These are phyloP conservation scores for Colletotrichum sojae DNA, from an alignment of 2,329 filamentous ascomycete species.

Conservation along the genomic window DNA sequence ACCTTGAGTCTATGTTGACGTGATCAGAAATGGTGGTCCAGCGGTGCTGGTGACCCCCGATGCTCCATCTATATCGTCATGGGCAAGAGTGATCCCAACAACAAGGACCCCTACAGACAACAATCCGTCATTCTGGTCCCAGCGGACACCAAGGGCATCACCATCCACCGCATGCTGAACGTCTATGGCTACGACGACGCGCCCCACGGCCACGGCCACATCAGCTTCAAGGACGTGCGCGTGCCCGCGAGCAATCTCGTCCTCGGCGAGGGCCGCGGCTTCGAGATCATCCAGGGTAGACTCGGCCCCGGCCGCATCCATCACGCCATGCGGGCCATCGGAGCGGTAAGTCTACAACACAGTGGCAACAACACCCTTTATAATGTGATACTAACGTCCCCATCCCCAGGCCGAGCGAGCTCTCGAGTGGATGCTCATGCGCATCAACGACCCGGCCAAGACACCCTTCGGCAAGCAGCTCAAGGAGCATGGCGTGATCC, in stretches of 20 bases:
- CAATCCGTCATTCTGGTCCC: constrained; percentile 95
- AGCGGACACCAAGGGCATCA: constrained; percentile 84
- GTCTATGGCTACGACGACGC: constrained; percentile 98
- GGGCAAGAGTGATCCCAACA: constrained; percentile 87
- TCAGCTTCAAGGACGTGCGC: constrained; percentile 90
- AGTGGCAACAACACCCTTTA: background rate
- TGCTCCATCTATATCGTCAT: constrained; percentile 97
- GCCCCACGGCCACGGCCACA: constrained; percentile 97
- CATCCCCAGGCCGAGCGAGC: constrained; percentile 80
- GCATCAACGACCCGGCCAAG: constrained; percentile 93
- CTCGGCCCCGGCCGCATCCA: constrained; percentile 97
- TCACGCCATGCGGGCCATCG: constrained; percentile 96
- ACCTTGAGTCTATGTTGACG: background rate
- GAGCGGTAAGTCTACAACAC: constrained; percentile 70
- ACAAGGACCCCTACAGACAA: constrained; percentile 85
- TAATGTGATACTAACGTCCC: constrained; percentile 14
- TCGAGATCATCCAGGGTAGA: constrained; percentile 98
- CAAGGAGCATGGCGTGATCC: constrained; percentile 90
- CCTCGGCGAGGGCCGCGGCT: constrained; percentile 92
- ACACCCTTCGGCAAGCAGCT: constrained; percentile 92
- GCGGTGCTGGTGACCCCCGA: constrained; percentile 91
- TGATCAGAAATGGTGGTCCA: constrained; percentile 97
- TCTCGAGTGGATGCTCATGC: constrained; percentile 93
- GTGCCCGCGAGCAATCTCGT: constrained; percentile 89
- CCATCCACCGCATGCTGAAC: constrained; percentile 91